These are phyloP conservation scores for Cryptosporidium andersoni DNA, from an alignment of 169 alveolate genomes.

Conservation along the genomic window DNA sequence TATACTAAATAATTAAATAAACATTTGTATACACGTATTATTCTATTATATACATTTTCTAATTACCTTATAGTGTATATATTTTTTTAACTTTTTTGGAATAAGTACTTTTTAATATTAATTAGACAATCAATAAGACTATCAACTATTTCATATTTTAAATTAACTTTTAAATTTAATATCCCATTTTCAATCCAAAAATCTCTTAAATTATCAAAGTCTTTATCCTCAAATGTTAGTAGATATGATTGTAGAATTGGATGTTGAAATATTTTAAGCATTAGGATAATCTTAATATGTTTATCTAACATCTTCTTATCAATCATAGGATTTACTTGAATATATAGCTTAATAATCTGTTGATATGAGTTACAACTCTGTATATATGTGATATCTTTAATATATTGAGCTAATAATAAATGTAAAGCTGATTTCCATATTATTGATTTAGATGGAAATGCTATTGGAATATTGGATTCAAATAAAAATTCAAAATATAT, in stretches of 20 bases:
- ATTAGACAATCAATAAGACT: not conserved
- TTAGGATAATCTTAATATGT: slow-evolving; percentile 2
- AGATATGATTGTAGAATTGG: slow-evolving; percentile 20
- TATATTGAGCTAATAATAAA: slow-evolving; percentile 46
- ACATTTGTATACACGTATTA: no score
- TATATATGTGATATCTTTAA: slow-evolving; percentile 4
- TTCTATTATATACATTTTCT: no score
- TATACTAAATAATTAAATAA: no score
- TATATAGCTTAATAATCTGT: slow-evolving; percentile 3
- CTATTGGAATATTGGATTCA: slow-evolving; percentile 36
- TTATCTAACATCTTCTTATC: slow-evolving; percentile 16
- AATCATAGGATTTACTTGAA: not conserved
- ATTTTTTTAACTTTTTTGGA: slow-evolving; percentile 1
- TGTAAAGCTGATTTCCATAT: slow-evolving; percentile 64
- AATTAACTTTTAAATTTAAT: not conserved
- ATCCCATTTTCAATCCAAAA: slow-evolving; percentile 42
- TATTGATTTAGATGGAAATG: slow-evolving; percentile 49
- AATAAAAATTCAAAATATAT: slow-evolving; percentile 44
- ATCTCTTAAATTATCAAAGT: slow-evolving; percentile 10
- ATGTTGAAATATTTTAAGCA: slow-evolving; percentile 50
- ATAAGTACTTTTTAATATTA: not conserved
- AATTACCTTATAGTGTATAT: not conserved
- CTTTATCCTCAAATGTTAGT: slow-evolving; percentile 21
- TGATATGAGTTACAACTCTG: slow-evolving; percentile 30
- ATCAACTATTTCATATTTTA: not conserved